phyloP scores from a whole-genome alignment of 2,329 filamentous ascomycete genomes.

The Penicillium sp. region DNA sequence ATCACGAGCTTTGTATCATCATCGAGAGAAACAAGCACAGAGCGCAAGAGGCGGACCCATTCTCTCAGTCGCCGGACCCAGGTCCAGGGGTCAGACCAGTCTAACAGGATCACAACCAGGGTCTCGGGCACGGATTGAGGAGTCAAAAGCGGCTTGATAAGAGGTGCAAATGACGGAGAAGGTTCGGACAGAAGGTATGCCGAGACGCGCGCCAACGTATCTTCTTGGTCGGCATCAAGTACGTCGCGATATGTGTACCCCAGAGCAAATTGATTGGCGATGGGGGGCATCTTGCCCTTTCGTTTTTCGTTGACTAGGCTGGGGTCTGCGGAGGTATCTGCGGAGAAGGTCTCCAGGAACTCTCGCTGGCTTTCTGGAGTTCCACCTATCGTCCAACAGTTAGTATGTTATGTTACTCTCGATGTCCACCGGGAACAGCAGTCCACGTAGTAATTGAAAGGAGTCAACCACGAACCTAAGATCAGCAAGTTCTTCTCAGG shows the following conservation, averaged over 20 bases:
- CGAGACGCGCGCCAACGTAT: conserved; percentile 86
- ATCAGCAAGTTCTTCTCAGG: conserved; percentile 91
- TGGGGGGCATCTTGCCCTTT: conserved; percentile 67
- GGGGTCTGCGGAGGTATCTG: conserved; percentile 45
- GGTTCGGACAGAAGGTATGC: conserved; percentile 87
- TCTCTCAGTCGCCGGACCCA: conserved; percentile 88
- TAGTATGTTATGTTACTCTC: conserved; percentile 20
- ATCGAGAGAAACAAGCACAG: conserved; percentile 74
- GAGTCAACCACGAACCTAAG: conserved; percentile 63
- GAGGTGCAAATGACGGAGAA: conserved; percentile 77
- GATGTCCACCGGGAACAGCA: not conserved
- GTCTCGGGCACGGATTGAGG: conserved; percentile 83
- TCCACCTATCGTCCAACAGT: conserved; percentile 63
- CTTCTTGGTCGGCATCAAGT: conserved; percentile 92
- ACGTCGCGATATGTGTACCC: conserved; percentile 97
- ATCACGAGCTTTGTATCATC: conserved; percentile 78
- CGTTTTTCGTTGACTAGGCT: conserved; percentile 51
- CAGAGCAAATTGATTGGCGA: conserved; percentile 89
- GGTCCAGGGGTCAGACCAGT: conserved; percentile 91
- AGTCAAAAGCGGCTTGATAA: conserved; percentile 82
- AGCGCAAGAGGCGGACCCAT: conserved; percentile 84
- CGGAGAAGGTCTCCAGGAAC: conserved; percentile 68
- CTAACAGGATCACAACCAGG: conserved; percentile 85
- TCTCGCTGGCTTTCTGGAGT: conserved; percentile 82
- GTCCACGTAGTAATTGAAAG: not conserved